Evolutionary conservation across 1,139 yeast genomes (phyloP).

Genomic region (Hyphopichia burtonii): DNA sequence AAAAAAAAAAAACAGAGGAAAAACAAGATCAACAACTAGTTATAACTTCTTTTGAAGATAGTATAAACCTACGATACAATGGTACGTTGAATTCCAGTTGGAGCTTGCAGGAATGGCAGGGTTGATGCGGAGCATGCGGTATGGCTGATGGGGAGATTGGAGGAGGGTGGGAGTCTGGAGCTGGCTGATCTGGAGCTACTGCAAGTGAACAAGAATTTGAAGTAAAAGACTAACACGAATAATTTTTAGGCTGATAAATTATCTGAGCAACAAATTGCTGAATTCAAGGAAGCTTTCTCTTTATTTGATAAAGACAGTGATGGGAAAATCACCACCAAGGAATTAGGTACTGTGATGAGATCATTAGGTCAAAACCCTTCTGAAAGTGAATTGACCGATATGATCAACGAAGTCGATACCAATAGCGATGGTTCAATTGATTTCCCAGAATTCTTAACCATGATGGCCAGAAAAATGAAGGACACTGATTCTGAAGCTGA

Average conservation of each 20-base stretch:
- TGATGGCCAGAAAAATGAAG: slow-evolving; percentile 94
- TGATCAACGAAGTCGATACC: slow-evolving; percentile 95
- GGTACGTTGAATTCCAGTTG: background rate
- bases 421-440: slow-evolving; percentile 95
- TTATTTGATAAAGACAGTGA: slow-evolving; percentile 95
- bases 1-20: background rate
- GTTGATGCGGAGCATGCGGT: too few species aligned
- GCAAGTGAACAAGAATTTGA: too few species aligned
- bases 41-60: background rate
- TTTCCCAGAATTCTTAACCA: slow-evolving; percentile 78
- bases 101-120: too few species aligned
- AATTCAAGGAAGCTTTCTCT: slow-evolving; percentile 96
- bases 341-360: slow-evolving; percentile 97
- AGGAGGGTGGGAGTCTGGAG: too few species aligned
- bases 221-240: too few species aligned
- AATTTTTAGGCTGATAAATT: slow-evolving; percentile 70
- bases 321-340: slow-evolving; percentile 92
- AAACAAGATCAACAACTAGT: background rate
- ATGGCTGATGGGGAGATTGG: too few species aligned
- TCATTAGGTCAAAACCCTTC: slow-evolving; percentile 96
- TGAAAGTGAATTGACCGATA: slow-evolving; percentile 91
- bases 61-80: background rate
- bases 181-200: too few species aligned
- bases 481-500: slow-evolving; percentile 97
- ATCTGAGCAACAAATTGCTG: slow-evolving; percentile 94